Evolutionary conservation across 2,329 filamentous ascomycete genomes (phyloP), one percentile per base, ranked within the genome.

Genomic region (Beauveria caledonica): DNA sequence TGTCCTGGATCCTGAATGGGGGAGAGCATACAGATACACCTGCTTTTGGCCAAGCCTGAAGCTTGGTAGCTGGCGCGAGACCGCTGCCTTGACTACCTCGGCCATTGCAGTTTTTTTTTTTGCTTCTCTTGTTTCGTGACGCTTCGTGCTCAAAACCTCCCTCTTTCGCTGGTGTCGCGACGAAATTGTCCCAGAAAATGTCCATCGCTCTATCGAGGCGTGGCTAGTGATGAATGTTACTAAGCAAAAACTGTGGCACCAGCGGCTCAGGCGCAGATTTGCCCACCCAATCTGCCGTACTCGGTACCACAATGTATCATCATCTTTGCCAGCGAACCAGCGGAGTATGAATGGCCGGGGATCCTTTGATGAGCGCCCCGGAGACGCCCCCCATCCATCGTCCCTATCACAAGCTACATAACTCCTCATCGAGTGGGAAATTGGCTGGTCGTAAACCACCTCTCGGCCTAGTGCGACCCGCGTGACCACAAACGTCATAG

Each of bases 1-100:
- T n/a, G 13, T 33, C n/a, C 25, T 17, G 7, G 39, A 29, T 7
- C 9, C 17, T 6, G 25, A 3, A 17, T 6, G 33, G 23, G 23
- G 49, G 3, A 11, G 17, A 23, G 71, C 80, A 64, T 70, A 85
- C 83, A 86, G 70, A 63, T 77, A 86, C 49, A 86, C 70, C 66
- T 82, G 73, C 69, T 84, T 85, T 62, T 71, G 70, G 36, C 83
- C 83, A 58, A 83, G 69, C 65, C 69, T 76, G 65, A 81, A 81
- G 65, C 69, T 69, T 56, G 77, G 76, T 62, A 71, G 69, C 67
- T 73, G 71, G 62, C 74, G 72, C 64, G 72, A 36, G 25, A 51
- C 72, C 42, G 69, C 70, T 52, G 66, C 70, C 65, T 72, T 74
- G 42, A 70, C 73, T 71, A 70, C 70, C 63, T 73, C 70, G 44